These are phyloP conservation scores for Phytophthora europaea DNA, from an alignment of 352 stramenopile genomes.

Conservation along the genomic window DNA sequence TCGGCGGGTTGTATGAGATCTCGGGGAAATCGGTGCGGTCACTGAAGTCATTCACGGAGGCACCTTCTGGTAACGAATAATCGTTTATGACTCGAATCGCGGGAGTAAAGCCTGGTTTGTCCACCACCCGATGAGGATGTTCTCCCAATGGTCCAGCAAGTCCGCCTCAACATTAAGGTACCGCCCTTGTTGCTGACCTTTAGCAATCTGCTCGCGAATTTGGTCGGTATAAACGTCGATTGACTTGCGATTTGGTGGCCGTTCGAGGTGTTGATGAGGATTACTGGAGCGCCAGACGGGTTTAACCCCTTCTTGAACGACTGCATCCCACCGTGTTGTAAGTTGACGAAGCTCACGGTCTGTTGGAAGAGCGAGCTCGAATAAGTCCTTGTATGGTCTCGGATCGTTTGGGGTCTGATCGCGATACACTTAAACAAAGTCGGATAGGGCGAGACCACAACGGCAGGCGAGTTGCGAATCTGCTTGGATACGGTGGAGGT, in stretches of 20 bases:
- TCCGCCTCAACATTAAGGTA: constrained; percentile 8
- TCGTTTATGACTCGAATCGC: constrained; percentile 8
- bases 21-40: not conserved
- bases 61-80: not conserved
- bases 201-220: constrained; percentile 1
- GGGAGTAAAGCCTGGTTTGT: not conserved
- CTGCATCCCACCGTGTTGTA: not conserved
- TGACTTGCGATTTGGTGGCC: not conserved
- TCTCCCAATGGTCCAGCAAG: not conserved
- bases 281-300: not conserved
- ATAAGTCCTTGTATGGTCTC: too few species aligned
- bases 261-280: not conserved
- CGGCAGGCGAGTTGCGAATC: too few species aligned
- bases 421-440: too few species aligned
- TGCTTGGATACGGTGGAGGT: too few species aligned
- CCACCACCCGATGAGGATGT: constrained; percentile 8
- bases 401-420: too few species aligned
- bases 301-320: constrained; percentile 4
- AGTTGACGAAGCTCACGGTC: not conserved
- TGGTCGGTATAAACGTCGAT: not conserved
- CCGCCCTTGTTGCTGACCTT: constrained; percentile 5
- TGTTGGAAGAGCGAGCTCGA: too few species aligned
- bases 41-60: constrained; percentile 11
- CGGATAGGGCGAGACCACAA: too few species aligned
- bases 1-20: not conserved